Conservation (phyloP, 1,284 basidiomycete genomes). For the Lentinus polychrous region DNA sequence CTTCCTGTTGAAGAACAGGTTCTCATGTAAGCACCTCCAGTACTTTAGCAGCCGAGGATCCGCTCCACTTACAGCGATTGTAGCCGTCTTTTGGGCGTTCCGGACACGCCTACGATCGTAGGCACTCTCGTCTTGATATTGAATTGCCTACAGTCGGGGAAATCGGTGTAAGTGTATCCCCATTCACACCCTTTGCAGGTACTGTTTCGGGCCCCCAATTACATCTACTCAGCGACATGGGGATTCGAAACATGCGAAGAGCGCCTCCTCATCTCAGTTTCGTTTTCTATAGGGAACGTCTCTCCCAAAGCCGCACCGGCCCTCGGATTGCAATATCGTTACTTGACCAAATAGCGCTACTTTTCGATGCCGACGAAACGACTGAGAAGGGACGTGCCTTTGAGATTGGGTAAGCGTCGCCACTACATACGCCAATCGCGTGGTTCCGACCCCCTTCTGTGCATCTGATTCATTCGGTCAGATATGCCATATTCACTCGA, state of each 20-base stretch:
- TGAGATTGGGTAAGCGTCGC: conserved; percentile 54
- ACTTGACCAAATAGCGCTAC: conserved; percentile 58
- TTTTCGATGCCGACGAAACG: conserved; percentile 59
- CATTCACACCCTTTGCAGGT: not conserved
- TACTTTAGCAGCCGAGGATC: not conserved
- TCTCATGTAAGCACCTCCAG: conserved; percentile 45
- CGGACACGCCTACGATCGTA: conserved; percentile 54
- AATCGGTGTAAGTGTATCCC: conserved; percentile 42
- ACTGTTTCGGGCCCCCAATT: conserved; percentile 7
- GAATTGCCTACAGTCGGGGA: conserved; percentile 60
- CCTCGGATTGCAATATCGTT: conserved; percentile 53
- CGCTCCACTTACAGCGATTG: conserved; percentile 2
- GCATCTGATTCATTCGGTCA: conserved; percentile 12
- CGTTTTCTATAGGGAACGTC: conserved; percentile 32
- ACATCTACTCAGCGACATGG: conserved; percentile 1
- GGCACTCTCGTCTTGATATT: conserved; percentile 65
- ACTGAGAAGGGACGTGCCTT: conserved; percentile 60
- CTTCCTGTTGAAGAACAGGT: conserved; percentile 70
- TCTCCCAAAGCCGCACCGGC: conserved; percentile 47
- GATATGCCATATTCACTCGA: conserved; percentile 33
- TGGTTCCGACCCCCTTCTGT: not conserved
- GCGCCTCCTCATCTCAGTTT: not conserved
- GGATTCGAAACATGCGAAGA: not conserved
- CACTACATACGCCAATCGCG: not conserved
- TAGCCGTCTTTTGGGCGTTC: conserved; percentile 69